Evolutionary conservation across 352 stramenopile species (phyloP).

Genomic region (Thalassiosira pacifica): DNA sequence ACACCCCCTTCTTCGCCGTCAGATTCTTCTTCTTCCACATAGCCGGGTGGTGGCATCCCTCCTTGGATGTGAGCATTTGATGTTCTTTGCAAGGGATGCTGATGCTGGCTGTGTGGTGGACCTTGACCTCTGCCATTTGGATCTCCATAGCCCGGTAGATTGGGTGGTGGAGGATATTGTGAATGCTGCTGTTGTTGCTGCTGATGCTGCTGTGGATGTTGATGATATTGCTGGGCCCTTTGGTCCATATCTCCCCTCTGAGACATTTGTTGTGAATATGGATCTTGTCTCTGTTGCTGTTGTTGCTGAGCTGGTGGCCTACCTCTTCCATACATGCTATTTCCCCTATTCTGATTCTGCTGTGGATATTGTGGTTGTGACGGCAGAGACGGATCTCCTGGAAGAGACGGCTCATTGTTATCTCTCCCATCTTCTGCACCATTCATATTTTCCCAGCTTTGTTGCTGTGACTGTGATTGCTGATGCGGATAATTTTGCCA

Average conservation of each 20-base stretch:
- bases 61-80: slow-evolving; percentile 22
- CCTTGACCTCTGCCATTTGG: not conserved
- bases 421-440: not conserved
- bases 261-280: slow-evolving; percentile 6
- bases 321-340: too few species aligned
- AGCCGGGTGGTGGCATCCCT: not conserved
- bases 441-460: slow-evolving; percentile 6
- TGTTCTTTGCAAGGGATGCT: too few species aligned
- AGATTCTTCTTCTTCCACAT: slow-evolving; percentile 8
- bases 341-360: too few species aligned
- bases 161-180: slow-evolving; percentile 48
- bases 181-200: slow-evolving; percentile 35
- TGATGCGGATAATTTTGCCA: slow-evolving; percentile 4
- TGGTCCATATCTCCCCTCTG: not conserved
- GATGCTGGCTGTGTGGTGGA: slow-evolving; percentile 4
- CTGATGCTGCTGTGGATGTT: slow-evolving; percentile 20
- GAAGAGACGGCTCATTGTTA: slow-evolving; percentile 27
- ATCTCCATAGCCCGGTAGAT: slow-evolving; percentile 43
- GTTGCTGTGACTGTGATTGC: not conserved
- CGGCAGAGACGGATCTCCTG: slow-evolving; percentile 30
- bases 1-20: slow-evolving; percentile 10
- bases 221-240: slow-evolving; percentile 3
- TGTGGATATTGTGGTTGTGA: slow-evolving; percentile 20
- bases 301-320: slow-evolving; percentile 4
- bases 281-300: slow-evolving; percentile 29